phyloP scores from a whole-genome alignment of 441 rosid genomes.

The Croton laevigatus region DNA sequence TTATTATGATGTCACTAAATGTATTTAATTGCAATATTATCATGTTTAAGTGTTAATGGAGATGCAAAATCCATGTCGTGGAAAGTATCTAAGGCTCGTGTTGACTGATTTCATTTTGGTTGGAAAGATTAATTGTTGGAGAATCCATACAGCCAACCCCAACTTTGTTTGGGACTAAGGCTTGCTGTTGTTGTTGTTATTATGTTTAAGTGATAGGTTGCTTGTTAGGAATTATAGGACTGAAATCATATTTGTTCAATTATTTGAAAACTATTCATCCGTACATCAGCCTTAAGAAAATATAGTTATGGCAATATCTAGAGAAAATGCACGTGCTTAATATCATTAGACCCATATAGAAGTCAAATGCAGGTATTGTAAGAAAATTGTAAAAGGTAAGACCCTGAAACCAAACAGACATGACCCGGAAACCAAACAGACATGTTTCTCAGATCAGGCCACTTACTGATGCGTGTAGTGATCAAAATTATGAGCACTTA shows the following conservation, averaged over 20 bases:
- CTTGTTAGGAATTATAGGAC: neutral
- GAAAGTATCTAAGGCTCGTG: no score
- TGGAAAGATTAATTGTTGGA: no score
- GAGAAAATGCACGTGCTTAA: neutral
- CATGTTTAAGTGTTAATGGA: no score
- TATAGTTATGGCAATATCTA: neutral
- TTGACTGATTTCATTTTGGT: no score
- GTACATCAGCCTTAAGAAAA: neutral
- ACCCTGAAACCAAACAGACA: constrained; percentile 15
- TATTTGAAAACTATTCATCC: neutral
- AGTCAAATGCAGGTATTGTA: neutral
- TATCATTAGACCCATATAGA: neutral
- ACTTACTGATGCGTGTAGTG: constrained; percentile 70
- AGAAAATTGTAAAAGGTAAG: constrained; percentile 6
- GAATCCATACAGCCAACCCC: no score
- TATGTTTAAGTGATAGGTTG: neutral
- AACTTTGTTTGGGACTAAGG: no score
- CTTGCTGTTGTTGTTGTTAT: no score
- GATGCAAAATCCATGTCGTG: no score
- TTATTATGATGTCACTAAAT: neutral
- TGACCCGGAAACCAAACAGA: constrained; percentile 12
- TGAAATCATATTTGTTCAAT: neutral
- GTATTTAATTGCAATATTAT: neutral
- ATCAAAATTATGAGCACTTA: constrained; percentile 68
- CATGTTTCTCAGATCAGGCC: constrained; percentile 24